Evolutionary conservation across 2,329 filamentous ascomycete species (phyloP).

Genomic region (Zasmidium angulare): DNA sequence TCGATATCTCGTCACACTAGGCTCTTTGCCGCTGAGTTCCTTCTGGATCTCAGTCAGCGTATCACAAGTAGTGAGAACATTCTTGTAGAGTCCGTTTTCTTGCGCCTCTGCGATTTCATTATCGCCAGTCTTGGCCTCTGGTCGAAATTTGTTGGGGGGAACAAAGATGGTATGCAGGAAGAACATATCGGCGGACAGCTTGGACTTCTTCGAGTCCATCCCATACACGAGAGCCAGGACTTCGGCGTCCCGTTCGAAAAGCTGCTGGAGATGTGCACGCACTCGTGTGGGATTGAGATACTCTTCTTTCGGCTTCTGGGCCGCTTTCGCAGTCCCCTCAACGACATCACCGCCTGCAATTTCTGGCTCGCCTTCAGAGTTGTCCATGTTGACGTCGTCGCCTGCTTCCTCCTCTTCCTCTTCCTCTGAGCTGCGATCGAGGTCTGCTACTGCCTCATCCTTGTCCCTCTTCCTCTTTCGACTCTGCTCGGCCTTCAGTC

Average conservation of each 20-base stretch:
- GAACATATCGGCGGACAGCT: slow-evolving; percentile 70
- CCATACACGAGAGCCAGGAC: slow-evolving; percentile 78
- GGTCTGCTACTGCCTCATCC: slow-evolving; percentile 71
- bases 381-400: slow-evolving; percentile 44
- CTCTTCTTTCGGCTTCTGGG: slow-evolving; percentile 57
- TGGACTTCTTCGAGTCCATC: slow-evolving; percentile 16
- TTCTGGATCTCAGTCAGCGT: slow-evolving; percentile 72
- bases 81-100: slow-evolving; percentile 84
- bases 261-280: slow-evolving; percentile 69
- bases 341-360: slow-evolving; percentile 50
- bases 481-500: slow-evolving; percentile 37
- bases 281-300: slow-evolving; percentile 85
- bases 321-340: slow-evolving; percentile 30
- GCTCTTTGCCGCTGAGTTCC: slow-evolving; percentile 53
- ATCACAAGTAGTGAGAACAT: slow-evolving; percentile 74
- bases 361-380: slow-evolving; percentile 31
- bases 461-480: slow-evolving; percentile 50
- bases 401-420: slow-evolving; percentile 18
- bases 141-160: slow-evolving; percentile 87
- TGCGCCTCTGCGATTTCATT: slow-evolving; percentile 82
- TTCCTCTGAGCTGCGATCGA: slow-evolving; percentile 53
- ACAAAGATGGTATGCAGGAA: slow-evolving; percentile 85
- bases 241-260: slow-evolving; percentile 87
- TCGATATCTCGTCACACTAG: slow-evolving; percentile 44
- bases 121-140: slow-evolving; percentile 78